Evolutionary conservation across 2,329 filamentous ascomycete genomes (phyloP), one percentile per base, ranked within the genome.

Genomic region (Ceratocystis cubensis): DNA sequence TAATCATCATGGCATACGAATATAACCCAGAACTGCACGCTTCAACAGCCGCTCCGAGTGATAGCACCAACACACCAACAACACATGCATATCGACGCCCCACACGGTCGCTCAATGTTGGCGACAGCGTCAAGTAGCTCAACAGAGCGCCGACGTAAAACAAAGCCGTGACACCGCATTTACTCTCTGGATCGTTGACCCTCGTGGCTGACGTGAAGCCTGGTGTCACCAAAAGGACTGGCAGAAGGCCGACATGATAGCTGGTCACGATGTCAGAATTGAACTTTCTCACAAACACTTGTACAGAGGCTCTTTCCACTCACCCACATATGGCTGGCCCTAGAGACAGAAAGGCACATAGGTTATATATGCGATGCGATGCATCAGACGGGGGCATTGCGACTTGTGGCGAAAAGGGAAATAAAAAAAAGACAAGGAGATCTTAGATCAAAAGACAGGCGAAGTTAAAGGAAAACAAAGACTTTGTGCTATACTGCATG

Each of bases 201-300:
- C 56, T 17, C 28, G 56, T 59, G 17, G 56, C 28, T 33, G 56
- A 59, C 8, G 56, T 59, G 30, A 59, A 85, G 20, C 82, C 82
- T 0, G 79, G 78, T 70, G 83, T 79, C 4, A 83, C 80, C 64
- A 83, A 80, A 46, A 85, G 76, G 0, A 81, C 81, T 1, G 81
- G 80, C 20, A 84, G 75, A 56, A 85, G 77, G 64, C 82, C 82
- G 70, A 85, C 79, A 71, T 84, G 83, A 72, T 84, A 84, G 15
- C 82, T 68, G 7, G 25, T 13, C 30, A 22, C 25, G 10, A 30
- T 41, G 13, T 33, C 33, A 37, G 28, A 20, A 33, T 25, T 13
- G 46, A 20, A 37, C 25, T 53, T 63, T 20, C n/a, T 25, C 4
- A 13, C 56, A n/a, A 10, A 6, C 15, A 37, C 13, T 20, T 3